Percentiles rank a stretch among this genome's conserved stretches.
Conservation (phyloP, 2,329 filamentous ascomycete genomes). For the Trichoderma oligosporum region DNA sequence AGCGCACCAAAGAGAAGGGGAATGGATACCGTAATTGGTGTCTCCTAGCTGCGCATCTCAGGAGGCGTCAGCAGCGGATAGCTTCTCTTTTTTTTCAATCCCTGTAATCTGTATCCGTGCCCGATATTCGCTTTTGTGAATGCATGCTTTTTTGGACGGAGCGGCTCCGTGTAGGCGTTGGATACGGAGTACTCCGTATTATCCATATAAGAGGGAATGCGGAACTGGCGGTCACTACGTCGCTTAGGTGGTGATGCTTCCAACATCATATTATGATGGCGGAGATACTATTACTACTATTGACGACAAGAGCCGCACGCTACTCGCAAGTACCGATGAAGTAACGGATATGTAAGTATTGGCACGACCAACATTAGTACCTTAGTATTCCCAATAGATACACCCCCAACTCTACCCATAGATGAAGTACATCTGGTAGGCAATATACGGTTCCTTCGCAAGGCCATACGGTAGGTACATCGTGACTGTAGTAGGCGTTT, state of each 20-base stretch:
- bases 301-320: not conserved
- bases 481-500: too few relatives aligned
- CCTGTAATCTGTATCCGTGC: constrained; percentile 6
- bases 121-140: not conserved
- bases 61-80: constrained; percentile 18
- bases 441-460: too few relatives aligned
- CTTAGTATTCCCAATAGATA: too few relatives aligned
- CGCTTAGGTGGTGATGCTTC: not conserved
- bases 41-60: constrained; percentile 14
- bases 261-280: not conserved
- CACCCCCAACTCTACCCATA: too few relatives aligned
- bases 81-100: not conserved
- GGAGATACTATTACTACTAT: not conserved
- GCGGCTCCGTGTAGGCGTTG: not conserved
- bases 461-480: too few relatives aligned
- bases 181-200: constrained; percentile 4
- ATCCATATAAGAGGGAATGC: not conserved
- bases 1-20: constrained; percentile 4
- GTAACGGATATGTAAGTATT: too few relatives aligned
- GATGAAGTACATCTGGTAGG: too few relatives aligned
- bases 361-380: too few relatives aligned
- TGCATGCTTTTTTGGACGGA: not conserved
- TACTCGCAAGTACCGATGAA: too few relatives aligned
- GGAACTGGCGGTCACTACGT: constrained; percentile 11
- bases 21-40: not conserved